Evolutionary conservation across 2,329 filamentous ascomycete species (phyloP), one percentile per base, ranked within the genome.

Genomic region (Penicillium concentricum): DNA sequence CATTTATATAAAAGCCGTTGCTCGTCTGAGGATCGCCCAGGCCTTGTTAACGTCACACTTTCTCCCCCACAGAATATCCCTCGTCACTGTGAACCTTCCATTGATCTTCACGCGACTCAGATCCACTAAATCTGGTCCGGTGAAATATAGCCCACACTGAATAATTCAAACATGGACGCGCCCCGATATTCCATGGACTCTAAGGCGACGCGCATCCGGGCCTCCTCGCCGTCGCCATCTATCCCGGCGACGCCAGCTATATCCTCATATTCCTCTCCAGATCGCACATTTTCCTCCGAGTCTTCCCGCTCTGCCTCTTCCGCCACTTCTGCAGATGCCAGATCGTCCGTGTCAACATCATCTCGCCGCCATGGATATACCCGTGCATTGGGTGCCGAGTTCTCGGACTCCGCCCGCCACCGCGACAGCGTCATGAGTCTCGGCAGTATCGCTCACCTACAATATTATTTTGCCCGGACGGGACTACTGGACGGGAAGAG

Each of bases 401-500:
- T 97, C 73, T 91, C 94, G 26, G 89, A 90, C 58, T 97, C 92
- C 55, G 94, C 94, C 45, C 87, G 87, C 70, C 91, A 91, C 49
- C 84, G 94, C 61, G 93, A 99, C 74, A 97, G 92, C 71, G 94
- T 99, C 63, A 88, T 97, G 85, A 96, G 91, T 70, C 78, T 99
- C 60, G 94, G 94, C 53, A 97, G 92, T 75, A 99, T 99, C 67
- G 91, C 92, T 54, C 94, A 99, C 78, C 80, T 99, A 69, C 94
- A 99, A 75, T 96, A 97, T 77, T 99, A 97, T 77, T 99, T 99
- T 78, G 93, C 94, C 35, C 84, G 94, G 58, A 99, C 94, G 0
- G 94, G 94, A 6, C 78, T 99, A 61, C 78, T 99, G 49, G 94
- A 99, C 70, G 92, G 93, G 55, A 97, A 97, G 72, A 93, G 92